Base-by-base conservation (phyloP, 2,329 filamentous ascomycete genomes). In the Aspergillus brunneoviolaceus region DNA sequence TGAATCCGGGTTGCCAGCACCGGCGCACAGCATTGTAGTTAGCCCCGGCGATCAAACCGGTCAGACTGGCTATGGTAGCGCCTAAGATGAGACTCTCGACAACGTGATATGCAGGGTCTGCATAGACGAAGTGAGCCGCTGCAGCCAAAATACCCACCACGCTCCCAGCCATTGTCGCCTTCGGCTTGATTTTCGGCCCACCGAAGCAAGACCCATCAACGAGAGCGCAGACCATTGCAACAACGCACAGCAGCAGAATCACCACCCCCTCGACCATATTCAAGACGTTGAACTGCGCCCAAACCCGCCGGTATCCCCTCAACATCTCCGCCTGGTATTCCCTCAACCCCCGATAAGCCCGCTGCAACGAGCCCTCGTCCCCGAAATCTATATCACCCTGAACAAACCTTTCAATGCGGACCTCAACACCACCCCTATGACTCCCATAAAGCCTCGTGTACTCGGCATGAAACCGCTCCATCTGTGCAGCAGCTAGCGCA, bases 241-340 rank as follows among this genome's bases (percentile, higher is more conserved):
- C 72, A 29, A 97, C 87, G 50, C 49, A 16, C 23, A 58, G 19
- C 23, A 58, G 9, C 25, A 52, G 16, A n/a, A 58, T 19, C 23
- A 52, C 5, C 4, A 58, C 5, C 16, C 95, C 94, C 63, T 89
- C 82, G 10, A 89, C 71, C 92, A 99, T 99, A 72, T 88, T 90
- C 2, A 86, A 82, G 25, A 96, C 81, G 73, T 98, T 91, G 67
- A 98, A 99, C 35, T 90, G 86, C 29, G 94, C 92, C 94, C 95
- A 99, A 11, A 97, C 80, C 48, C 83, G 84, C 72, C 92, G 90
- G 79, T 91, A 98, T 9, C 93, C 83, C 33, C 81, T 81, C 50
- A 98, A 80, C 0, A 89, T 96, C 71, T 90, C 86, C 35, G 80
- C 80, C 73, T 97, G 92, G 71, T 96, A 97, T 7, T 81, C 33